Conservation (phyloP, 306 rosid genomes). For the Lathyrus oleraceus region DNA sequence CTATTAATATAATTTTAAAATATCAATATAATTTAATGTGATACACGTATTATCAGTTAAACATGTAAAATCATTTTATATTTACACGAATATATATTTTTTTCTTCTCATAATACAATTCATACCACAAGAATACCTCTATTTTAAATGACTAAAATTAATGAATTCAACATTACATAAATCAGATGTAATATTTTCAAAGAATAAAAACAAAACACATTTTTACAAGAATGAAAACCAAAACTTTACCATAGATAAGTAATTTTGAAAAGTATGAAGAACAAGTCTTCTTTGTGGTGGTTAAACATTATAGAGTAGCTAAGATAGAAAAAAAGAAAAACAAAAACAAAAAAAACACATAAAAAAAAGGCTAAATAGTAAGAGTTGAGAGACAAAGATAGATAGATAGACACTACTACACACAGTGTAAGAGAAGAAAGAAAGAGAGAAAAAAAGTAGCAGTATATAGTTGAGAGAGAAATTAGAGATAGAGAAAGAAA, state of each 20-base stretch:
- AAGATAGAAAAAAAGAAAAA: neutral
- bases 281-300: slow-evolving; percentile 18
- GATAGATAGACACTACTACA: slow-evolving; percentile 11
- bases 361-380: slow-evolving; percentile 19
- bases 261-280: neutral
- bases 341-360: neutral
- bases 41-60: too few relatives aligned
- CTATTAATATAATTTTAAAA: too few relatives aligned
- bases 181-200: too few relatives aligned
- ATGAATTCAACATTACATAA: too few relatives aligned
- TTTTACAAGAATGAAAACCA: too few relatives aligned
- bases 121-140: too few relatives aligned
- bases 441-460: neutral
- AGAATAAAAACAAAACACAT: too few relatives aligned
- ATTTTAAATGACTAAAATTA: too few relatives aligned
- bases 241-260: neutral
- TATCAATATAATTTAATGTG: too few relatives aligned
- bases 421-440: neutral
- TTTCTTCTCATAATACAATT: too few relatives aligned
- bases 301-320: slow-evolving; percentile 35
- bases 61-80: too few relatives aligned
- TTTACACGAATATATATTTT: too few relatives aligned
- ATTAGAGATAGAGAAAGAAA: slow-evolving; percentile 33
- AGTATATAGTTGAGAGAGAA: slow-evolving; percentile 29
- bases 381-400: slow-evolving; percentile 42